Evolutionary conservation across 768 basidiomycete species (phyloP).

Genomic region (Tylopilus plumbeoviolaceoides): DNA sequence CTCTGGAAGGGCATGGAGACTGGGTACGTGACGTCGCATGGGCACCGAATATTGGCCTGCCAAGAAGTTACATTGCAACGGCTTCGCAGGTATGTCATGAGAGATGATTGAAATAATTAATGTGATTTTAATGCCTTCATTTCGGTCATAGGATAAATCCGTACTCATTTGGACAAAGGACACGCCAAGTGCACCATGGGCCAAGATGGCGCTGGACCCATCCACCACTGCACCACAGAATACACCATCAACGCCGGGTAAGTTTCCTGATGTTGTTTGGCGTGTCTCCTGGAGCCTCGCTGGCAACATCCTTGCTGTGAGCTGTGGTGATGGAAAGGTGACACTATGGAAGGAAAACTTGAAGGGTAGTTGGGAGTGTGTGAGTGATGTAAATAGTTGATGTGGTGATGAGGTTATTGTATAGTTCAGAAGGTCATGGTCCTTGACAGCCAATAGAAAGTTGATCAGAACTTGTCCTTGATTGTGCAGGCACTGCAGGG

Average conservation of each 20-base stretch:
- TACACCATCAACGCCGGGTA: constrained; percentile 52
- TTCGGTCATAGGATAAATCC: constrained; percentile 60
- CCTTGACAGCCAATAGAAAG: too few relatives aligned
- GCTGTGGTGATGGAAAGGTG: constrained; percentile 97
- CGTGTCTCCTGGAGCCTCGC: constrained; percentile 98
- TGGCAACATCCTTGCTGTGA: constrained; percentile 93
- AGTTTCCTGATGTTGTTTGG: constrained; percentile 98
- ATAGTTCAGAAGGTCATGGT: too few relatives aligned
- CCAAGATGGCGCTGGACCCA: constrained; percentile 76
- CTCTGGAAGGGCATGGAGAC: constrained; percentile 87
- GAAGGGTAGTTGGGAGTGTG: constrained; percentile 94
- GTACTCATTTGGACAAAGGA: constrained; percentile 93
- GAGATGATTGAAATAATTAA: too few relatives aligned
- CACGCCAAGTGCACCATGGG: constrained; percentile 67
- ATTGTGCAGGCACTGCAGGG: too few relatives aligned
- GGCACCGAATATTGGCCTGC: constrained; percentile 96
- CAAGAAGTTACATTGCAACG: constrained; percentile 92
- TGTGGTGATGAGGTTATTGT: too few relatives aligned
- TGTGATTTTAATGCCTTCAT: not conserved
- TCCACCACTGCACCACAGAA: constrained; percentile 45
- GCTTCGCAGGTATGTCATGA: constrained; percentile 68
- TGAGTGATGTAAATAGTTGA: constrained; percentile 90
- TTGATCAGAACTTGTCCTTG: too few relatives aligned
- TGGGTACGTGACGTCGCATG: constrained; percentile 99
- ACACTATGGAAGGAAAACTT: constrained; percentile 98